Evolutionary conservation across 140 eudicot species (phyloP).

Genomic region (Erigeron philadelphicus): DNA sequence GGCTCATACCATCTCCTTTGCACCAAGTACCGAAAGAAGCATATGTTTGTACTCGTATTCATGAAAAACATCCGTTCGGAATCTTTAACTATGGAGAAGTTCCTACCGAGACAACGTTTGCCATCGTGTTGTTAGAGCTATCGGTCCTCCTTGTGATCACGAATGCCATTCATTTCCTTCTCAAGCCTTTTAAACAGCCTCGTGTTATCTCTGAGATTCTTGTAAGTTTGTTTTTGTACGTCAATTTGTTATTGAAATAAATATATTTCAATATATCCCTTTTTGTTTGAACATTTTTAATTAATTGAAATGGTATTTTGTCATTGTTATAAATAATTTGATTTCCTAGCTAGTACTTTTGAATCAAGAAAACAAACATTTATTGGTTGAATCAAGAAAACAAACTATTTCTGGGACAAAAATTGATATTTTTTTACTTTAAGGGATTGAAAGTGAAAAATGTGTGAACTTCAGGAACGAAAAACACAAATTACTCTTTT

Average conservation of each 20-base stretch:
- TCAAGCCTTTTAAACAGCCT: slow-evolving; percentile 76
- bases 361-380: too few species aligned
- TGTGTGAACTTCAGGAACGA: too few species aligned
- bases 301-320: too few species aligned
- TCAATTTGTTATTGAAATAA: neutral
- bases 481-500: too few species aligned
- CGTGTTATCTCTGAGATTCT: slow-evolving; percentile 53
- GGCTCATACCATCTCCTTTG: slow-evolving; percentile 16
- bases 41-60: slow-evolving; percentile 31
- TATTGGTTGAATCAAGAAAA: too few species aligned
- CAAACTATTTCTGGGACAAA: too few species aligned
- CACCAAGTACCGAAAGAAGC: slow-evolving; percentile 19
- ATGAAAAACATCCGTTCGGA: slow-evolving; percentile 40
- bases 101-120: slow-evolving; percentile 51
- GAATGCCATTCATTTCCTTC: slow-evolving; percentile 45
- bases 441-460: too few species aligned
- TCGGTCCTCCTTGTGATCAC: slow-evolving; percentile 37
- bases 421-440: too few species aligned
- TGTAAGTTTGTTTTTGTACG: slow-evolving; percentile 37
- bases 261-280: neutral
- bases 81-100: slow-evolving; percentile 44
- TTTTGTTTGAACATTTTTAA: too few species aligned
- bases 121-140: slow-evolving; percentile 54
- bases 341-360: too few species aligned
- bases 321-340: too few species aligned